phyloP scores from a whole-genome alignment of 2,329 filamentous ascomycete genomes.

The Canariomyces notabilis region DNA sequence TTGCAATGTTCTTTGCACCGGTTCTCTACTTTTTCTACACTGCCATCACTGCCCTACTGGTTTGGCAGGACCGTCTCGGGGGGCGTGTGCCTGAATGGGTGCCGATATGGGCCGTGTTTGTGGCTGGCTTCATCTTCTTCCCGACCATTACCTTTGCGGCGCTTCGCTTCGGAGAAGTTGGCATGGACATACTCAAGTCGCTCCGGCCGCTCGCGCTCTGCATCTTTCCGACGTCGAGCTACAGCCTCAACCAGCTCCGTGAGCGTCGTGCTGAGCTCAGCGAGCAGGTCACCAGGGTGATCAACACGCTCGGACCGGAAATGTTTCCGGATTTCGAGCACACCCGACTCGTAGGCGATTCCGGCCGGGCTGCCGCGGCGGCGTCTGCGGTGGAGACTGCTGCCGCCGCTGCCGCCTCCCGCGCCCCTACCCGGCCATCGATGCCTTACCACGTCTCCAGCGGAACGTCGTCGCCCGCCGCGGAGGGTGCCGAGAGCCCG shows the following conservation, averaged over 20 bases:
- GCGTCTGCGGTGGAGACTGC: slow-evolving; percentile 26
- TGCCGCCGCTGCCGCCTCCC: slow-evolving; percentile 7
- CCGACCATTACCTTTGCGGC: slow-evolving; percentile 87
- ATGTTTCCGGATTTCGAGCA: slow-evolving; percentile 95
- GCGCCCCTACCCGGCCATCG: slow-evolving; percentile 21
- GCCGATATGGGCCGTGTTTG: slow-evolving; percentile 70
- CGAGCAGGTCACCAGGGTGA: slow-evolving; percentile 78
- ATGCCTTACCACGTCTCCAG: slow-evolving; percentile 40
- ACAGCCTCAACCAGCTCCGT: slow-evolving; percentile 75
- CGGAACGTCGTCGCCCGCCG: slow-evolving; percentile 39
- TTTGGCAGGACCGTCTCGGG: slow-evolving; percentile 74
- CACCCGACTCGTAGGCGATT: slow-evolving; percentile 61
- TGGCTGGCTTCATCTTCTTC: slow-evolving; percentile 74
- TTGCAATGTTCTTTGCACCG: slow-evolving; percentile 78
- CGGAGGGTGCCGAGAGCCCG: slow-evolving; percentile 32
- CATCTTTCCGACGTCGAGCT: slow-evolving; percentile 76
- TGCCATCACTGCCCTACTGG: slow-evolving; percentile 66
- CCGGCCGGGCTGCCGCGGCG: slow-evolving; percentile 35
- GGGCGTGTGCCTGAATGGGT: slow-evolving; percentile 77
- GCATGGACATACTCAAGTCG: slow-evolving; percentile 97
- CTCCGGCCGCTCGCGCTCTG: slow-evolving; percentile 81
- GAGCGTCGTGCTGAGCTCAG: slow-evolving; percentile 68
- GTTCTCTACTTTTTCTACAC: slow-evolving; percentile 80
- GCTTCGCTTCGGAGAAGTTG: slow-evolving; percentile 92
- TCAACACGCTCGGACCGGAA: slow-evolving; percentile 92